phyloP scores from a whole-genome alignment of 805 yeast genomes.

The Starmerella khaoyaiensis region DNA sequence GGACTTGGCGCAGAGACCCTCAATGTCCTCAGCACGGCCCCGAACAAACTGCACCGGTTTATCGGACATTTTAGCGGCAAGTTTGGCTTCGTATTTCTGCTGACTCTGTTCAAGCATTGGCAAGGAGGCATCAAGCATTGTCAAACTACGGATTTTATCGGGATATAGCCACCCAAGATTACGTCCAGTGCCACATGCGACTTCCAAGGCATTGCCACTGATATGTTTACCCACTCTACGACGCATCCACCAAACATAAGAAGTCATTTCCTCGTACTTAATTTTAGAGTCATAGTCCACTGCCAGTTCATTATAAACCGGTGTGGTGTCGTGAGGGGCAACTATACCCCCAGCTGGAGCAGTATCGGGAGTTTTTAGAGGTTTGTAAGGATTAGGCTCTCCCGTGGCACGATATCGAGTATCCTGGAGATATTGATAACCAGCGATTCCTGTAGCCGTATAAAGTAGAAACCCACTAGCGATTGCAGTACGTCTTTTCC shows the following conservation, averaged over 20 bases:
- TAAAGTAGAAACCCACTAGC: conserved; percentile 16
- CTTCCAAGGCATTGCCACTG: conserved; percentile 83
- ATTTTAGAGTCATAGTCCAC: conserved; percentile 68
- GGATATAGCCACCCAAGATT: conserved; percentile 65
- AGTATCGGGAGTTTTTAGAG: conserved; percentile 2
- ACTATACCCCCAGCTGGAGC: conserved; percentile 14
- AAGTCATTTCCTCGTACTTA: conserved; percentile 51
- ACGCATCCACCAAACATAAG: conserved; percentile 41
- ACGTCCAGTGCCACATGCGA: conserved; percentile 93
- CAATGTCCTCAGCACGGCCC: conserved; percentile 76
- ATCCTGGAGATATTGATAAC: conserved; percentile 25
- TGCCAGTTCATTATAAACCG: conserved; percentile 53
- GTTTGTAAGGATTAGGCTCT: conserved; percentile 25
- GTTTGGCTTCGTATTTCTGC: conserved; percentile 53
- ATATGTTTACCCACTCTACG: conserved; percentile 68
- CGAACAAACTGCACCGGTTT: conserved; percentile 77
- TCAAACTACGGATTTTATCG: conserved; percentile 50
- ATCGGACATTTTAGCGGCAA: conserved; percentile 18
- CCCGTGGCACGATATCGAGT: conserved; percentile 29
- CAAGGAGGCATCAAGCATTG: conserved; percentile 72
- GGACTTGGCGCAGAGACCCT: conserved; percentile 37
- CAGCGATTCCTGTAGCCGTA: conserved; percentile 16
- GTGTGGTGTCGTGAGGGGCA: conserved; percentile 53
- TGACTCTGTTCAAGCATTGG: conserved; percentile 76
- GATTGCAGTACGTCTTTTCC: conserved; percentile 18